A percentile compares a stretch with the other conserved stretches of the same genome.
Conservation (phyloP, 2,329 filamentous ascomycete species). For the Furcasterigmium furcatum region DNA sequence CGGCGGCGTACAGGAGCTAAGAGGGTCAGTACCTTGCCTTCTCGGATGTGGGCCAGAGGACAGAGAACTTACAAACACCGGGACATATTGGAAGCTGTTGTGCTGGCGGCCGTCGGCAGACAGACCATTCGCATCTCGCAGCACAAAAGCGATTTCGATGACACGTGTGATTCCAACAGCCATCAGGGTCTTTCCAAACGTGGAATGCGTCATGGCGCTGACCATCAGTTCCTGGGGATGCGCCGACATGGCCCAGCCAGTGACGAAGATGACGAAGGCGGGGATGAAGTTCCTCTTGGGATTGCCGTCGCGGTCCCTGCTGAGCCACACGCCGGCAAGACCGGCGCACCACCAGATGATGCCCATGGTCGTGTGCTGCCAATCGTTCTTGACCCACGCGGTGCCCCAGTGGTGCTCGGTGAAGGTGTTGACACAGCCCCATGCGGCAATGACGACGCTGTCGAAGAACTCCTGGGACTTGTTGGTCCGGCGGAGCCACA, state of each 20-base stretch:
- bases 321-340: slow-evolving; percentile 88
- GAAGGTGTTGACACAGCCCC: slow-evolving; percentile 97
- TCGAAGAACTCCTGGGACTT: slow-evolving; percentile 97
- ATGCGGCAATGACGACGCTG: slow-evolving; percentile 82
- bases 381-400: slow-evolving; percentile 86
- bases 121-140: slow-evolving; percentile 66
- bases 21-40: not conserved
- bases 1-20: slow-evolving; percentile 84
- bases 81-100: slow-evolving; percentile 57
- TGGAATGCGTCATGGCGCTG: slow-evolving; percentile 81
- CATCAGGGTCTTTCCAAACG: slow-evolving; percentile 97
- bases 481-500: slow-evolving; percentile 78
- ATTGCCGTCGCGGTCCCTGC: slow-evolving; percentile 74
- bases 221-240: slow-evolving; percentile 83
- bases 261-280: slow-evolving; percentile 84
- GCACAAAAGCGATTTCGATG: slow-evolving; percentile 86
- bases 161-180: slow-evolving; percentile 79
- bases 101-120: slow-evolving; percentile 66
- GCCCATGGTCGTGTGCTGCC: slow-evolving; percentile 99
- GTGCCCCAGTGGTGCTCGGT: slow-evolving; percentile 94
- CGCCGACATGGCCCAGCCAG: slow-evolving; percentile 92
- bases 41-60: slow-evolving; percentile 5
- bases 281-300: slow-evolving; percentile 93
- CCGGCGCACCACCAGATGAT: slow-evolving; percentile 97
- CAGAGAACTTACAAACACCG: slow-evolving; percentile 49